phyloP scores from a whole-genome alignment of 345 rosid species.

The Limnanthes douglasii region DNA sequence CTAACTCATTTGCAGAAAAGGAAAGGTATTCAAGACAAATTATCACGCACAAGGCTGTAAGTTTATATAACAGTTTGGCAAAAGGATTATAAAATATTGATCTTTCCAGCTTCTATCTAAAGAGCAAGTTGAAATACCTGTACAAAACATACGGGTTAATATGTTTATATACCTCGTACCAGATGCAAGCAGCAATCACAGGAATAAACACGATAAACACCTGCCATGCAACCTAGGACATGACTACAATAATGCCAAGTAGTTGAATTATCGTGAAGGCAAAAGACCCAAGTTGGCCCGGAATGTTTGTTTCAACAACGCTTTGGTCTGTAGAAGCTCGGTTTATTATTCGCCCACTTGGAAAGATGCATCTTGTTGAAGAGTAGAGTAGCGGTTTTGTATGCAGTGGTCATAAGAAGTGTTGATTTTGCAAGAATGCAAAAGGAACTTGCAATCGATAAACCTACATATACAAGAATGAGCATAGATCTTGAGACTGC shows the following conservation, averaged over 20 bases:
- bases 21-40: too few species aligned
- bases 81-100: too few species aligned
- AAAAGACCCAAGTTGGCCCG: conserved; percentile 23
- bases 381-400: conserved; percentile 52
- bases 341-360: conserved; percentile 55
- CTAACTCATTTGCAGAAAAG: too few species aligned
- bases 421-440: conserved; percentile 34
- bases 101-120: too few species aligned
- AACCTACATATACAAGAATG: conserved; percentile 35
- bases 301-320: conserved; percentile 38
- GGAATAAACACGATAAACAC: conserved; percentile 64
- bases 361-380: conserved; percentile 60
- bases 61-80: too few species aligned
- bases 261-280: conserved; percentile 45
- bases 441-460: conserved; percentile 47
- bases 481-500: conserved; percentile 26
- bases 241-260: conserved; percentile 48
- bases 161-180: conserved; percentile 93
- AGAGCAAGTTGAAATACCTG: too few species aligned
- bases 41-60: too few species aligned
- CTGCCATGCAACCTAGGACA: conserved; percentile 81
- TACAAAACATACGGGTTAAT: too few species aligned
- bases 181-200: conserved; percentile 36
- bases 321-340: conserved; percentile 81
- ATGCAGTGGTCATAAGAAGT: conserved; percentile 42